Evolutionary conservation across 495 filamentous ascomycete species (phyloP), one percentile per base, ranked within the genome.

Genomic region (Tetracladium setigerum): DNA sequence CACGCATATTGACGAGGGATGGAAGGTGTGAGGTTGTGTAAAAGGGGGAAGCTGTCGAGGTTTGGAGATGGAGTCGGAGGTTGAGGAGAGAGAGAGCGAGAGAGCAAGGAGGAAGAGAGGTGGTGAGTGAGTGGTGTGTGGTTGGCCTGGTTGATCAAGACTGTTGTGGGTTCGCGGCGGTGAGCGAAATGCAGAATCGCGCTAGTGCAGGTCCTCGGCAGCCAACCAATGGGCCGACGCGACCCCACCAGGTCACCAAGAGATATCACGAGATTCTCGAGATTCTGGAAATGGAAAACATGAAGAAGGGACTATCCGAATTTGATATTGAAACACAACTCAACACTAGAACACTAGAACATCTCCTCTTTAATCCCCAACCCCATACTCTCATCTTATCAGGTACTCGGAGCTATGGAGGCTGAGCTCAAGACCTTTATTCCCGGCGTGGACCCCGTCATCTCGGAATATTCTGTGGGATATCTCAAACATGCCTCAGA

Each of bases 401-500:
- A 22, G 5, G 2, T 2, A 38, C 13, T 24, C 27, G 38, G 51
- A 50, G 62, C 49, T 48, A 98, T 98, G 92, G 91, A 98, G 68
- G 73, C 84, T 55, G 86, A 96, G 74, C 86, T 98, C 59, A 83
- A 84, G 63, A 72, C 85, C 27, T 81, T 85, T 56, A 81, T 98
- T 47, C 91, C 92, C 40, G 82, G 84, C 52, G 83, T 95, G 47
- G 92, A 98, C 66, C 87, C 83, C 37, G 78, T 95, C 47, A 71
- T 98, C 43, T 87, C 88, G 32, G 87, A 94, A 62, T 98, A 98
- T 62, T 89, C 91, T 16, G 84, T 88, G 52, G 94, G 92, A 32
- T 97, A 96, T 62, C 72, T 99, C 51, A 88, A 79, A 59, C 91
- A 97, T 72, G 92, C 91, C 47, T 87, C 90, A 27, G 88, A 83